phyloP scores from a whole-genome alignment of 208 protist species.

The Wallacemonas rigidus region DNA sequence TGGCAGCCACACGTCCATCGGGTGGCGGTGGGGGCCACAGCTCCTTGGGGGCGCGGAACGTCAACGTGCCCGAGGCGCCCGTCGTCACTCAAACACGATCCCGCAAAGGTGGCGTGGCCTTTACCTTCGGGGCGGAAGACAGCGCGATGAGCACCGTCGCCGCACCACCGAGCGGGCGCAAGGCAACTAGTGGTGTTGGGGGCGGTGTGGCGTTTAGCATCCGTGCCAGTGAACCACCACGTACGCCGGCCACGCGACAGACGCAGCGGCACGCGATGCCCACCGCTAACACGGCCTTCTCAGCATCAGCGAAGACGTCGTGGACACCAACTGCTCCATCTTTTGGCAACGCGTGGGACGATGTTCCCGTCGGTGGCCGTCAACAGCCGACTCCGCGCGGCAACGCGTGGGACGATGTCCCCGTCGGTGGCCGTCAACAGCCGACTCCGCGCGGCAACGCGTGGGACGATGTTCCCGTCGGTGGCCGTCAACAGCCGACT shows the following conservation, averaged over 20 bases:
- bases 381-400: neutral
- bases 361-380: constrained; percentile 16
- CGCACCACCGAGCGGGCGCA: neutral
- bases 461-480: constrained; percentile 14
- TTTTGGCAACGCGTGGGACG: neutral
- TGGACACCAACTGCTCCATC: too few relatives aligned
- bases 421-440: neutral
- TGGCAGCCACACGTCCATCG: too few relatives aligned
- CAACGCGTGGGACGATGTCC: neutral
- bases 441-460: neutral
- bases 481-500: neutral
- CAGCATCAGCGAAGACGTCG: neutral
- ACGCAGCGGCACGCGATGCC: too few relatives aligned
- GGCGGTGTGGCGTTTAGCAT: neutral
- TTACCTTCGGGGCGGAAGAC: constrained; percentile 28
- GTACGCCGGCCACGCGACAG: too few relatives aligned
- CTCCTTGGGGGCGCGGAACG: neutral
- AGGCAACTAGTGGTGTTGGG: neutral
- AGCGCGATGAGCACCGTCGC: neutral
- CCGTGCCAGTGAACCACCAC: too few relatives aligned
- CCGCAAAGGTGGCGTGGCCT: constrained; percentile 39
- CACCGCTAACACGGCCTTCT: too few relatives aligned
- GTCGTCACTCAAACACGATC: neutral
- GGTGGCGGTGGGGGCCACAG: neutral
- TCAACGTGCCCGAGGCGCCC: neutral